Base-by-base conservation (phyloP, 192 early-diverging fungal genomes). In the Entomortierella lignicola region DNA sequence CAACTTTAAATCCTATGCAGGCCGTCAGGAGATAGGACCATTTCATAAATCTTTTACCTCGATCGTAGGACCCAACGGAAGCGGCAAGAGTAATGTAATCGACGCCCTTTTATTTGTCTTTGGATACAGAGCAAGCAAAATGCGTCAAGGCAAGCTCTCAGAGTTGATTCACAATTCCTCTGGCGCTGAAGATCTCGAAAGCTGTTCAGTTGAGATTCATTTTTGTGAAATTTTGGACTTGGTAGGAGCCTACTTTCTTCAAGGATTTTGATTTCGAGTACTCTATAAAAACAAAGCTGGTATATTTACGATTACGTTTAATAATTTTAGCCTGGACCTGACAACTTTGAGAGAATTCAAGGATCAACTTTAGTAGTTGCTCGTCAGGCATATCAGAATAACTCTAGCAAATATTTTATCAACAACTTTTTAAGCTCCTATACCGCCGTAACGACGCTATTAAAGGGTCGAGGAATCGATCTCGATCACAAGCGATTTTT, bases 21-120 rank as follows among this genome's bases (percentile, higher is more conserved):
- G 96, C 0, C 80, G 88, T 18, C 92, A 97, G 60, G 92, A 93
- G 41, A 94, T 99, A 52, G 98, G 98, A 0, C 97, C 98, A 17
- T 98, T 99, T 80, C 97, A 99, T 82, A 97, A 98, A 72, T 88
- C 88, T 25, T 86, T 88, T 48, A 89, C 88, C n/a, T 85, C 88
- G 8, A 88, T 99, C 55, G 97, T 99, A 15, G 98, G 98, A 7
- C 98, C 96, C 3, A 99, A 99, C 63, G 97, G 97, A 31, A 97
- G 95, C 15, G 98, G 97, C 51, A 99, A 99, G 85, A 97, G 95
- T 29, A 99, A 99, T 71, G 98, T 99, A 15, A 99, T 99, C 63
- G 98, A 99, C 71, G 92, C 96, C 0, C 84, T 99, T 55, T 81
- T 99, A 31, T 99, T 99, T 81, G 98, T 99, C 41, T 99, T 99